phyloP scores from a whole-genome alignment of 305 asterid species.

The Lippia alba region DNA sequence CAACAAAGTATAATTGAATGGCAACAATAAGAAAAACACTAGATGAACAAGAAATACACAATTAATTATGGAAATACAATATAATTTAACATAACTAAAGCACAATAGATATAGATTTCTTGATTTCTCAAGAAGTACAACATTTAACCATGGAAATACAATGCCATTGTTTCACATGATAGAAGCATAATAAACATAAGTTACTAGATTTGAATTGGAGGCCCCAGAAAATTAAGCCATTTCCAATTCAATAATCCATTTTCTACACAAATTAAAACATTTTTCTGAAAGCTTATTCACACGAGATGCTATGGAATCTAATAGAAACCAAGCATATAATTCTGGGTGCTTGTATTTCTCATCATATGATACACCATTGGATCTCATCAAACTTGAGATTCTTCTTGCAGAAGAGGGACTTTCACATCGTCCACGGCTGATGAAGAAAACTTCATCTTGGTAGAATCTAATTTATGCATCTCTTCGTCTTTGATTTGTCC shows the following conservation, averaged over 20 bases:
- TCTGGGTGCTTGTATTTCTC: background rate
- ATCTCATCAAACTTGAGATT: slow-evolving; percentile 27
- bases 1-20: too few relatives aligned
- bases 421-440: slow-evolving; percentile 35
- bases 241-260: slow-evolving; percentile 15
- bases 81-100: background rate
- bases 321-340: background rate
- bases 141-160: background rate
- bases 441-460: background rate
- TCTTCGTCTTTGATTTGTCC: slow-evolving; percentile 54
- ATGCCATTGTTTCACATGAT: background rate
- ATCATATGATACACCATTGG: background rate
- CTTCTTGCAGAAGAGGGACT: slow-evolving; percentile 50
- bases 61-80: too few relatives aligned
- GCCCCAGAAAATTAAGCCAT: slow-evolving; percentile 27
- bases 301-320: background rate
- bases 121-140: too few relatives aligned
- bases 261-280: slow-evolving; percentile 27
- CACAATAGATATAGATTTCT: too few relatives aligned
- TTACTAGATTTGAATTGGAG: slow-evolving; percentile 18
- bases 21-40: too few relatives aligned
- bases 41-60: too few relatives aligned
- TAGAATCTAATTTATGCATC: slow-evolving; percentile 13
- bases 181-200: background rate
- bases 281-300: slow-evolving; percentile 25